Base-by-base conservation (phyloP, 2,329 filamentous ascomycete genomes). In the Blastomyces silverae region DNA sequence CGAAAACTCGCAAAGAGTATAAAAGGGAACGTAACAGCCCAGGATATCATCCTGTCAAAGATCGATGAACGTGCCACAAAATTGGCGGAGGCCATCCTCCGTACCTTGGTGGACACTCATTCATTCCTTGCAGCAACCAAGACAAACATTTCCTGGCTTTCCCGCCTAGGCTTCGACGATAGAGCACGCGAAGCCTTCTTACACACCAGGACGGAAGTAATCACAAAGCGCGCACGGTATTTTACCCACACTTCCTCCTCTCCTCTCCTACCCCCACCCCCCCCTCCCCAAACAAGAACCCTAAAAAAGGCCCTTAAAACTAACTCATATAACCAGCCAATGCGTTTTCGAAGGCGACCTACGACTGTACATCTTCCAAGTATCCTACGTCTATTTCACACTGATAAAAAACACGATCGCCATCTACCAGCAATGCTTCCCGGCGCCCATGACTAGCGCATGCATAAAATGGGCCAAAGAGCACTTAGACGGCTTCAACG, bases 381-480 rank as follows among this genome's bases (percentile, higher is more conserved):
- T 97, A 58, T 94, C 93, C 1, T 97, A 92, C 77, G 92, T 96
- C 65, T 97, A 96, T 77, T 99, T 99, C 78, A 92, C 88, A 63
- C 84, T 96, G 69, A 93, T 99, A 74, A 88, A 91, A 70, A 97
- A 97, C 77, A 97, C 94, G 0, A 89, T 97, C 66, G 85, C 85
- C 72, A 92, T 90, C 72, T 97, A 94, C 77, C 91, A 96, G 80
- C 77, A 79, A 63, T 96, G 91, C 75, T 97, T 97, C 74, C 88
- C 92, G 13, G 84, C 90, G 34, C 82, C 87, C 17, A 91, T 94
- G 81, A 95, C 94, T 84, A 96, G 91, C 72, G 92, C 92, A 0
- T 96, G 92, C 71, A 93, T 99, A 71, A 95, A 93, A 74, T 99
- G 94, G 94, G 92, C 92, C n/a, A 97, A 97, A 77, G 89, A 94